These are phyloP conservation scores for Ajuga chamaepitys DNA, from an alignment of 257 asterid genomes.

Conservation along the genomic window DNA sequence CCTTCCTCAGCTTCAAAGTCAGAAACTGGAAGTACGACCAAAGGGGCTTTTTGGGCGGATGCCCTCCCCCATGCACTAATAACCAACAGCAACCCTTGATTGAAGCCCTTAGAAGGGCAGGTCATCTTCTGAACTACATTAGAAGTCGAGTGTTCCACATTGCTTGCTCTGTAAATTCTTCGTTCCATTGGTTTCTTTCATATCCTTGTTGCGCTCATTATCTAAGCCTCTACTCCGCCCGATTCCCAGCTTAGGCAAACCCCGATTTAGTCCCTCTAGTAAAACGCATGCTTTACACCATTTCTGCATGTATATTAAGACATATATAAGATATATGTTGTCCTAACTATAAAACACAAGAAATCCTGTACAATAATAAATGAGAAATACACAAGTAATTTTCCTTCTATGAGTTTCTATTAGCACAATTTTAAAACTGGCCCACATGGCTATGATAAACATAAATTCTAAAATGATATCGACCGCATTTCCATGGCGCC, in stretches of 20 bases:
- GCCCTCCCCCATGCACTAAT: no score
- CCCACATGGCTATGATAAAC: no score
- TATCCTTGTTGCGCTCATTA: constrained; percentile 28
- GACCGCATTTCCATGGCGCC: neutral
- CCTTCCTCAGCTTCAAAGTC: no score
- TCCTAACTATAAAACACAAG: neutral
- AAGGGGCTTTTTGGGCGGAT: no score
- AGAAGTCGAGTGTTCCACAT: constrained; percentile 71
- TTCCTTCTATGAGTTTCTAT: neutral
- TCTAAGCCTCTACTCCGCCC: constrained; percentile 55
- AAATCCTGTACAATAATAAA: neutral
- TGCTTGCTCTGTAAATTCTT: constrained; percentile 59
- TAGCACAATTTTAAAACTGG: no score
- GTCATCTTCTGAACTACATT: constrained; percentile 3
- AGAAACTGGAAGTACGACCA: no score
- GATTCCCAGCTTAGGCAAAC: constrained; percentile 85
- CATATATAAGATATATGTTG: neutral
- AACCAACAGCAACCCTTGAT: no score
- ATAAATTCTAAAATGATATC: neutral
- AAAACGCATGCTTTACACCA: constrained; percentile 97
- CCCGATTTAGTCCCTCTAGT: constrained; percentile 87
- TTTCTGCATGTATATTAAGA: constrained; percentile 48
- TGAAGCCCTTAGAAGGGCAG: neutral
- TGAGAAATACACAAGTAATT: neutral
- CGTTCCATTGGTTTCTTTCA: constrained; percentile 32